Percentiles rank a stretch among this genome's conserved stretches.
phyloP scores from a whole-genome alignment of 345 rosid genomes.

The Euphorbia pulcherrima region DNA sequence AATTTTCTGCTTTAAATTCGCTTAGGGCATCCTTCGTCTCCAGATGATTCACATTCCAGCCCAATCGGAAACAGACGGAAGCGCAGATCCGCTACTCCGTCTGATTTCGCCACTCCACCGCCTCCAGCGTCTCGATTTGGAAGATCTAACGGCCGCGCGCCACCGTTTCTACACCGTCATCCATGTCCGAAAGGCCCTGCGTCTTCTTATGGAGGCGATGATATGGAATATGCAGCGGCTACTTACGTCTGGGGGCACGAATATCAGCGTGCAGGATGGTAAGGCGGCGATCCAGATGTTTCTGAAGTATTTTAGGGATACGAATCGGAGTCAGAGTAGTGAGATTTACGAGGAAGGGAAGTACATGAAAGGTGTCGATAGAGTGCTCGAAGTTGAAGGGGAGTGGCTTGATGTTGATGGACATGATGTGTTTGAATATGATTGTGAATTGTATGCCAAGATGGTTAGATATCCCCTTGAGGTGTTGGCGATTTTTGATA shows the following conservation, averaged over 20 bases:
- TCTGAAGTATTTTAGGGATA: conserved; percentile 75
- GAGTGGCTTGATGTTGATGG: conserved; percentile 95
- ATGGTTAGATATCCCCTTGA: conserved; percentile 92
- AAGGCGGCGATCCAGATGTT: conserved; percentile 85
- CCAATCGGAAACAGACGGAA: conserved; percentile 45
- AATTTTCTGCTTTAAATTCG: background rate
- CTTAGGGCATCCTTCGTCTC: conserved; percentile 65
- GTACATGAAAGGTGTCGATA: conserved; percentile 67
- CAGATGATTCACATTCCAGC: conserved; percentile 56
- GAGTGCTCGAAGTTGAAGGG: conserved; percentile 77
- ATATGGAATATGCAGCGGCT: conserved; percentile 61
- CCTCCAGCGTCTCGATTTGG: conserved; percentile 19
- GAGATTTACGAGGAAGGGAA: conserved; percentile 74
- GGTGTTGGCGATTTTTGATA: conserved; percentile 89
- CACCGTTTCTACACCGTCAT: conserved; percentile 44
- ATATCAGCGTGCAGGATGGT: conserved; percentile 88
- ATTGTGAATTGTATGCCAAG: conserved; percentile 71
- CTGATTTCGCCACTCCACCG: conserved; percentile 13
- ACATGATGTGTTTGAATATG: conserved; percentile 74
- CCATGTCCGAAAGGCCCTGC: conserved; percentile 36
- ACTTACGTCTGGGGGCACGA: conserved; percentile 97
- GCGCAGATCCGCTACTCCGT: conserved; percentile 6
- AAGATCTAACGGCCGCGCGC: conserved; percentile 26
- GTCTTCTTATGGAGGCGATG: conserved; percentile 70
- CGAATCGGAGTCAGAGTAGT: conserved; percentile 26